Evolutionary conservation across 2,329 filamentous ascomycete genomes (phyloP), one percentile per base, ranked within the genome.

Genomic region (Colletotrichum sp.): DNA sequence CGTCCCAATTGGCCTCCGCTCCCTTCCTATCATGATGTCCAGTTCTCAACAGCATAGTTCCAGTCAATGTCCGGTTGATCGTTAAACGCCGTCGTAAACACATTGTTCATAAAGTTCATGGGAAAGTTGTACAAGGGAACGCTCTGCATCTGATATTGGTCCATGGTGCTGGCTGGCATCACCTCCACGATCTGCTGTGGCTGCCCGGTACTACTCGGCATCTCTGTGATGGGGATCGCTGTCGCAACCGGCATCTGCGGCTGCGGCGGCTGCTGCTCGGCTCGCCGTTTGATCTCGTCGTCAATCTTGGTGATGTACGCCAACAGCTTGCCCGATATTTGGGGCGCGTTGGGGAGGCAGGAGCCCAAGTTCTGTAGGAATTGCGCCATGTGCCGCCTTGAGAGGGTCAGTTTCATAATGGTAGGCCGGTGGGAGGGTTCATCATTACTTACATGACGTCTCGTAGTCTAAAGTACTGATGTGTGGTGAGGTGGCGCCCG

Each of bases 231-330:
- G 10, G 59, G 71, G 1, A 44, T 36, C 8, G n/a, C 7, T 5
- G 65, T 22, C 4, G 30, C 59, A 9, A 44, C 32, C 26, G 26
- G 12, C 2, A 57, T 30, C 13, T 59, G 55, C 52, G 44, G 48
- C 24, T 39, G 36, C 22, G 13, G 55, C 15, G 32, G 48, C 24
- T 39, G 36, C 60, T 68, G 44, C 6, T 73, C 65, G 10, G 28
- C 62, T 10, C 60, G 66, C 26, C 67, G 66, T 18, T 64, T 44
- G 62, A 64, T 36, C 24, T 64, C 63, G 15, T 76, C 75, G 36
- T 78, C 77, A 22, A 78, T 72, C 8, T 75, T 71, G 28, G 67
- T 64, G n/a, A 78, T 77, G 28, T 78, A 77, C 32, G 70, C 68
- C 12, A 69, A 63, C 6, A 78, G 68, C 24, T 75, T 75, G 15